Percentiles rank a stretch among this genome's conserved stretches.
Evolutionary conservation across 768 basidiomycete species (phyloP).

Genomic region (Leucocoprinus sp.): DNA sequence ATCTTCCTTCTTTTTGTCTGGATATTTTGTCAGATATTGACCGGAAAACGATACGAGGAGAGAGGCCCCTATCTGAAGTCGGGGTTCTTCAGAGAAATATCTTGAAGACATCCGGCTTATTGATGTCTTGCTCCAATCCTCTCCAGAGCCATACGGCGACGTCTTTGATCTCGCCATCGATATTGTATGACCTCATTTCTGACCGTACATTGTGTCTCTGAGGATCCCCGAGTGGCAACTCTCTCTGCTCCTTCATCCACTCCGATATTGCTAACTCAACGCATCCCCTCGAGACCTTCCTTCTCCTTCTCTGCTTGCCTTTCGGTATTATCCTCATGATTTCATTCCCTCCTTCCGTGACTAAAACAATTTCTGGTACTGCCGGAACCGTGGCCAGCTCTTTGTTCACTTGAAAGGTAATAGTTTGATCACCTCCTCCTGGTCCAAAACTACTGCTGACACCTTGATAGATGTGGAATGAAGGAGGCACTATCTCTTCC

Average conservation of each 20-base stretch:
- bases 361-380: neutral
- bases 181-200: neutral
- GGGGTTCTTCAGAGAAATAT: neutral
- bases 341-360: neutral
- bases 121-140: neutral
- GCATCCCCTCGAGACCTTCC: neutral
- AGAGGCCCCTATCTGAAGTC: too few species aligned
- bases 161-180: neutral
- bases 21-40: too few species aligned
- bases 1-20: too few species aligned
- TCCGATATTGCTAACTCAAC: constrained; percentile 2
- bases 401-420: neutral
- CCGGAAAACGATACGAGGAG: too few species aligned
- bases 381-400: neutral
- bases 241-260: constrained; percentile 3
- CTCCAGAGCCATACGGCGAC: constrained; percentile 7
- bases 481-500: neutral
- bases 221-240: neutral
- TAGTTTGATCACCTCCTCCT: neutral
- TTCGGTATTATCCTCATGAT: neutral
- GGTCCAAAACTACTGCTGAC: neutral
- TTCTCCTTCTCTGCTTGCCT: neutral
- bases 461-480: neutral
- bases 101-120: neutral
- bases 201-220: neutral